These are phyloP conservation scores for Aureococcus anophagefferens DNA, from an alignment of 108 stramenopile genomes.

Conservation along the genomic window DNA sequence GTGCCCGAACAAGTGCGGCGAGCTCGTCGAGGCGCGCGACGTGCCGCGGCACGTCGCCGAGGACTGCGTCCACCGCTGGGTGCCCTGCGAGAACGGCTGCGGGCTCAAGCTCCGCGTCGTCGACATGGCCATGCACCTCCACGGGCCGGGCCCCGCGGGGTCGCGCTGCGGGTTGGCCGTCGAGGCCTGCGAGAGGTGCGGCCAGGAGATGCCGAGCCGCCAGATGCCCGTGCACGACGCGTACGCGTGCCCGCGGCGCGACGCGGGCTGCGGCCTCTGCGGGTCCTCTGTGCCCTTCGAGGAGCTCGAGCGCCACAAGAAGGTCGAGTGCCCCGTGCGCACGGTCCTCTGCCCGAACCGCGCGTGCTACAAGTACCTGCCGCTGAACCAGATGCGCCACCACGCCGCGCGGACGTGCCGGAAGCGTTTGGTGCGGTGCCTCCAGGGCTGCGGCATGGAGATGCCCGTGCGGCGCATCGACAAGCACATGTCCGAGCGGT, in stretches of 20 bases:
- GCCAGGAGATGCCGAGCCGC: slow-evolving; percentile 5
- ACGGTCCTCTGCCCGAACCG: slow-evolving; percentile 2
- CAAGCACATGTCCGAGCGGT: not conserved
- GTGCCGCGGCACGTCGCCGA: not conserved
- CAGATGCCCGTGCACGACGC: not conserved
- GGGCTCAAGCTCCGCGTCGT: not conserved
- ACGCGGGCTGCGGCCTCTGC: slow-evolving; percentile 1
- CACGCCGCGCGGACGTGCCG: slow-evolving; percentile 1
- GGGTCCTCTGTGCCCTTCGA: not conserved
- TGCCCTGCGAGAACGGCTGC: not conserved
- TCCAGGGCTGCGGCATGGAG: not conserved
- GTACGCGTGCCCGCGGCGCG: not conserved
- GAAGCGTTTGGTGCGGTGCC: not conserved
- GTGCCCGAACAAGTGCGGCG: slow-evolving; percentile 14
- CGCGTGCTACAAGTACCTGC: slow-evolving; percentile 7
- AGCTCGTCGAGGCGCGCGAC: not conserved
- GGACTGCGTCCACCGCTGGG: slow-evolving; percentile 8
- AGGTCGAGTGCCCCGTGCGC: slow-evolving; percentile 4
- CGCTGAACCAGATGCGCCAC: not conserved
- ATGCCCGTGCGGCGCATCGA: not conserved
- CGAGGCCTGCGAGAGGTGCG: not conserved
- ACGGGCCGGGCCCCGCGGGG: not conserved
- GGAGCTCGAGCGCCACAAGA: slow-evolving; percentile 5
- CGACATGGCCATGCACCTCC: not conserved
- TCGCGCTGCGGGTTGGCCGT: not conserved